Evolutionary conservation across 2,329 filamentous ascomycete species (phyloP), one percentile per base, ranked within the genome.

Genomic region (Botrytis cinerea): DNA sequence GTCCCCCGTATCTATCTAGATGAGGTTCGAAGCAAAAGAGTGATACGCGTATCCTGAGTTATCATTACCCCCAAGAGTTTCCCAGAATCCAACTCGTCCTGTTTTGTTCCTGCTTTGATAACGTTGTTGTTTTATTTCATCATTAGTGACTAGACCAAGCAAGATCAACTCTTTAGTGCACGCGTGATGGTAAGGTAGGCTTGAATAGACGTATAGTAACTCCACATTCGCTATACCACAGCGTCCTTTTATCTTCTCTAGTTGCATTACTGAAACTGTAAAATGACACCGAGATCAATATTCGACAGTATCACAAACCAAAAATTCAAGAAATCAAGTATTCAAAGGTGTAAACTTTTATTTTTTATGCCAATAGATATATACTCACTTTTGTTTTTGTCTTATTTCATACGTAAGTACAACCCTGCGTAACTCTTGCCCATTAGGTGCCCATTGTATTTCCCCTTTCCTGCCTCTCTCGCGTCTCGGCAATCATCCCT

Each of bases 341-440:
- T 28, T 10, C 35, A 57, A 43, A 18, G 25, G 25, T 28, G 35
- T 68, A 54, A 68, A 68, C 16, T 68, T 68, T 68, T 54, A 40
- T 51, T 67, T 22, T n/a, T 20, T 40, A 22, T 40, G 9, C 10
- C 35, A 28, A 38, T 43, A 35, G 48, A 3, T 40, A 9, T 22
- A 32, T 18, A 68, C 16, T 28, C 18, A 28, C 46, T 20, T 54
- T 57, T 54, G 25, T 35, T 57, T 68, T 43, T 43, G 25, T 28
- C 9, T 14, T 51, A 8, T 51, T 10, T n/a, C 51, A 54, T 68
- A 43, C 25, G 9, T 57, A 57, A 28, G 14, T 57, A 68, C 64
- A 68, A 14, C 25, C 25, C 9, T 9, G 51, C 51, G 25, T 10
- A 28, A 28, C 28, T 25, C 48, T 54, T 40, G 46, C 46, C 22